phyloP scores from a whole-genome alignment of 1,139 yeast genomes.

The Protomyces gravidus region DNA sequence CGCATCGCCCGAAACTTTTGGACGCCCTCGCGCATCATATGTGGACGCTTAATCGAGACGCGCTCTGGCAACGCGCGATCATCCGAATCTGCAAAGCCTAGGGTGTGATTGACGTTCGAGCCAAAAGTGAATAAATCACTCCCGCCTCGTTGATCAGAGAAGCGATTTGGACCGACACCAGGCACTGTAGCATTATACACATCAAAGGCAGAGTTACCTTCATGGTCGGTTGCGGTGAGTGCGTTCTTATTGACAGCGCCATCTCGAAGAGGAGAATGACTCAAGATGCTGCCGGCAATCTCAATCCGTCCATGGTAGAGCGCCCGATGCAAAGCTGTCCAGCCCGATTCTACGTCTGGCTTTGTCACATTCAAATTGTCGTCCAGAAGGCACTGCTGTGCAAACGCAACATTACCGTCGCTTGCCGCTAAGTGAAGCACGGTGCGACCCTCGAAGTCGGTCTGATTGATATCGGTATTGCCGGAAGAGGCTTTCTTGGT shows the following conservation, averaged over 20 bases:
- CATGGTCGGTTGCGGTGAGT: constrained; percentile 61
- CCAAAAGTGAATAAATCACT: constrained; percentile 60
- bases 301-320: constrained; percentile 56
- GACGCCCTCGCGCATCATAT: constrained; percentile 8
- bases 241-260: constrained; percentile 40
- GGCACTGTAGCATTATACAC: constrained; percentile 34
- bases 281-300: constrained; percentile 53
- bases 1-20: constrained; percentile 37
- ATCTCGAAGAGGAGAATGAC: constrained; percentile 34
- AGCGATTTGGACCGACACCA: constrained; percentile 41
- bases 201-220: constrained; percentile 44
- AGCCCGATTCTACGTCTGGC: constrained; percentile 71
- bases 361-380: constrained; percentile 48
- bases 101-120: constrained; percentile 57
- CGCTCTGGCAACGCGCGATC: constrained; percentile 47
- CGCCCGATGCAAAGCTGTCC: constrained; percentile 75
- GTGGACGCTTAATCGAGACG: constrained; percentile 32
- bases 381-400: constrained; percentile 50
- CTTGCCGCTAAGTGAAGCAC: constrained; percentile 57
- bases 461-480: constrained; percentile 5
- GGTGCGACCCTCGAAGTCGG: constrained; percentile 53
- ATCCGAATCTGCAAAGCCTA: constrained; percentile 67
- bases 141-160: constrained; percentile 41
- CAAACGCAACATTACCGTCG: constrained; percentile 49
- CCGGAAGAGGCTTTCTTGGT: background rate